These are phyloP conservation scores for Didymosphaeria variabile DNA, from an alignment of 2,329 filamentous ascomycete genomes.

Conservation along the genomic window DNA sequence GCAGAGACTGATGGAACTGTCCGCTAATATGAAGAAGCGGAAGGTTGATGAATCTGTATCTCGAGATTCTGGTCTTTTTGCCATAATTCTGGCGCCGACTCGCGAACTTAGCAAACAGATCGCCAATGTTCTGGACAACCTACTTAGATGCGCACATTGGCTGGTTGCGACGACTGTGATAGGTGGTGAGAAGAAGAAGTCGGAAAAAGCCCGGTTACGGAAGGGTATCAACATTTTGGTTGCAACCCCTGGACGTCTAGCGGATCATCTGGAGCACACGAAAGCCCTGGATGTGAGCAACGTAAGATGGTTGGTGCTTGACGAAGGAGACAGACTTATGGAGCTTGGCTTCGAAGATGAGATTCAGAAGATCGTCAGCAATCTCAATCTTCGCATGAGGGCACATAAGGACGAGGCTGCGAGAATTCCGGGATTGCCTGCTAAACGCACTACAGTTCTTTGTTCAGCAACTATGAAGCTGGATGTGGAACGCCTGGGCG, in stretches of 20 bases:
- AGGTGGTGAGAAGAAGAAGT: slow-evolving; percentile 76
- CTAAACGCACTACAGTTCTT: slow-evolving; percentile 82
- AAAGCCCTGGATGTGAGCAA: slow-evolving; percentile 86
- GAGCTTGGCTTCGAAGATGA: slow-evolving; percentile 97
- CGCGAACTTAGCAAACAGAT: slow-evolving; percentile 96
- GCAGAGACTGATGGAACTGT: slow-evolving; percentile 83
- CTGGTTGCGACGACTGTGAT: slow-evolving; percentile 88
- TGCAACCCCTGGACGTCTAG: slow-evolving; percentile 89
- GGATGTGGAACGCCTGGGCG: slow-evolving; percentile 91
- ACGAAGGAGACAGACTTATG: slow-evolving; percentile 98
- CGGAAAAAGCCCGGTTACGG: slow-evolving; percentile 90
- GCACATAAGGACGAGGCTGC: slow-evolving; percentile 67
- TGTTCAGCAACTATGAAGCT: slow-evolving; percentile 99
- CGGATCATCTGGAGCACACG: slow-evolving; percentile 92
- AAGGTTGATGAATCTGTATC: slow-evolving; percentile 64
- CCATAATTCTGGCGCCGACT: slow-evolving; percentile 92
- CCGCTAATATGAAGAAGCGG: slow-evolving; percentile 58
- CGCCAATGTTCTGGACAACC: slow-evolving; percentile 80
- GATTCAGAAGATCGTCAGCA: slow-evolving; percentile 83
- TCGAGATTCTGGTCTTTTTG: slow-evolving; percentile 88
- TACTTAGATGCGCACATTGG: slow-evolving; percentile 91
- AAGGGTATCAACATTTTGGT: slow-evolving; percentile 97
- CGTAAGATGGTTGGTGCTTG: slow-evolving; percentile 91
- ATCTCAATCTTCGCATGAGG: slow-evolving; percentile 72
- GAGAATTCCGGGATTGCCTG: slow-evolving; percentile 72